Evolutionary conservation across 208 protist species (phyloP).

Genomic region (Trypanosomatidae sp.): DNA sequence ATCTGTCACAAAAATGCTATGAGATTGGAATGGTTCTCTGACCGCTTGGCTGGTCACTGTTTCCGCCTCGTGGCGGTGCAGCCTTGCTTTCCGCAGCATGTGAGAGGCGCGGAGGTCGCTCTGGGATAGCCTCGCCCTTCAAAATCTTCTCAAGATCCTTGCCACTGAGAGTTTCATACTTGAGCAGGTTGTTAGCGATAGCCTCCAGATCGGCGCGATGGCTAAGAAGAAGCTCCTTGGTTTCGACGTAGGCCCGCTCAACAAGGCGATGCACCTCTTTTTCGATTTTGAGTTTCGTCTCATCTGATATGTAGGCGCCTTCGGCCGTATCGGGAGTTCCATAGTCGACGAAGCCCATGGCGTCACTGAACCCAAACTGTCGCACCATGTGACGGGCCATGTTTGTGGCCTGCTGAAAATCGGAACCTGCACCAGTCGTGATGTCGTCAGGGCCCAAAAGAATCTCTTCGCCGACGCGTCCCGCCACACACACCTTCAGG

Average conservation of each 20-base stretch:
- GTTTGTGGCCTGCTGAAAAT: slow-evolving; percentile 91
- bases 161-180: slow-evolving; percentile 84
- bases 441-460: slow-evolving; percentile 94
- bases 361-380: slow-evolving; percentile 89
- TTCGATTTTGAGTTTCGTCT: slow-evolving; percentile 89
- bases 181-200: slow-evolving; percentile 82
- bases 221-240: slow-evolving; percentile 60
- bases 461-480: slow-evolving; percentile 96
- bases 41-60: slow-evolving; percentile 17
- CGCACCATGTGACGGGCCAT: slow-evolving; percentile 91
- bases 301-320: slow-evolving; percentile 91
- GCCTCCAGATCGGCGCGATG: slow-evolving; percentile 70
- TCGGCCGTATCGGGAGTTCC: slow-evolving; percentile 66
- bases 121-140: slow-evolving; percentile 71
- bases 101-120: slow-evolving; percentile 31
- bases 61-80: slow-evolving; percentile 12
- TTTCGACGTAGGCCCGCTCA: slow-evolving; percentile 70
- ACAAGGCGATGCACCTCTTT: slow-evolving; percentile 73
- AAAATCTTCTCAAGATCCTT: slow-evolving; percentile 78
- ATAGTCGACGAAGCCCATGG: slow-evolving; percentile 89
- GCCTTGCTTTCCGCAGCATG: slow-evolving; percentile 19
- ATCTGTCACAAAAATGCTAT: slow-evolving; percentile 9
- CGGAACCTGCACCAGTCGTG: slow-evolving; percentile 90
- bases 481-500: slow-evolving; percentile 87
- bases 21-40: slow-evolving; percentile 35